Percentiles rank a stretch among this genome's conserved stretches.
Conservation (phyloP, 441 rosid genomes). For the Kokia cookei region DNA sequence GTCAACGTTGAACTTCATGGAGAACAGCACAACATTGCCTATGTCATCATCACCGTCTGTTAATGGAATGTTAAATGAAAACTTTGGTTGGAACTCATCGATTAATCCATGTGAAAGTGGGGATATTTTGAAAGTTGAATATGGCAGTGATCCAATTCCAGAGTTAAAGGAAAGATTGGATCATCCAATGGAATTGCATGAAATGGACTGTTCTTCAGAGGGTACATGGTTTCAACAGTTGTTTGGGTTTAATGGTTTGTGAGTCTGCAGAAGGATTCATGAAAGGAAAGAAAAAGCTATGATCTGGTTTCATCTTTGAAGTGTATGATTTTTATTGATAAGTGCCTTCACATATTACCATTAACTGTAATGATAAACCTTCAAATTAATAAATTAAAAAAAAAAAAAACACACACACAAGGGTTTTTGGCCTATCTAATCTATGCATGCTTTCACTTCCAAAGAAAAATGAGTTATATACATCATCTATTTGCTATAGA, state of each 20-base stretch:
- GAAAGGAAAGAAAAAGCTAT: too few species aligned
- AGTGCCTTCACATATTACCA: background rate
- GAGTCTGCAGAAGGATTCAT: background rate
- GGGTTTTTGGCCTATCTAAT: background rate
- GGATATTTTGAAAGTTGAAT: background rate
- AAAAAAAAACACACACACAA: background rate
- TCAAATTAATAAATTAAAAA: background rate
- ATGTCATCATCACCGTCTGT: background rate
- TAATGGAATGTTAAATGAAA: background rate
- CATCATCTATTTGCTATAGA: background rate
- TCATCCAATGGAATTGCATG: slow-evolving; percentile 4
- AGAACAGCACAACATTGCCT: slow-evolving; percentile 1
- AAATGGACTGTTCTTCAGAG: slow-evolving; percentile 1
- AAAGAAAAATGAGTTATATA: background rate
- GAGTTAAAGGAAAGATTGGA: slow-evolving; percentile 8
- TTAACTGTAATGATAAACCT: background rate
- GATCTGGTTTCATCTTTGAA: background rate
- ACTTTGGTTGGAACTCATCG: background rate
- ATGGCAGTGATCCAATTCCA: background rate
- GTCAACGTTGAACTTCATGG: slow-evolving; percentile 25
- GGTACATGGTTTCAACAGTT: slow-evolving; percentile 22
- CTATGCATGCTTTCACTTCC: background rate
- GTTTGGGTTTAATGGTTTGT: background rate
- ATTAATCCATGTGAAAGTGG: background rate
- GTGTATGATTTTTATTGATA: background rate